These are phyloP conservation scores for Colletotrichum viniferum DNA, from an alignment of 2,329 filamentous ascomycete species.

Conservation along the genomic window DNA sequence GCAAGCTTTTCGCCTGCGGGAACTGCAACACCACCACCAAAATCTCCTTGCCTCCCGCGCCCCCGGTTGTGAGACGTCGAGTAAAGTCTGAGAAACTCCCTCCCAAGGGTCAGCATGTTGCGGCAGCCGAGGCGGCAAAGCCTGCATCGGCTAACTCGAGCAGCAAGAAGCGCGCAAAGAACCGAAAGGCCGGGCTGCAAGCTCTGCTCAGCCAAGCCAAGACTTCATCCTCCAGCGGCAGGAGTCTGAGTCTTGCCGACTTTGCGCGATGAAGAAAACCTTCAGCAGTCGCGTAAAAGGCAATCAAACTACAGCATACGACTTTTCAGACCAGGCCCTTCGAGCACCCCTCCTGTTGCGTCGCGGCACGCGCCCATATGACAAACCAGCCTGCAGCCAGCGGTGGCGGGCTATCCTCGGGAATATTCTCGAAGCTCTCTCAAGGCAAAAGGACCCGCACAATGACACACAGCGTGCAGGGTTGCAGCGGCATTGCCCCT, in stretches of 20 bases:
- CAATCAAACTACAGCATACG: background rate
- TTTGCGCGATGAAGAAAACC: slow-evolving; percentile 50
- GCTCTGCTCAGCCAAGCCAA: slow-evolving; percentile 63
- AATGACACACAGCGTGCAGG: slow-evolving; percentile 21
- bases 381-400: background rate
- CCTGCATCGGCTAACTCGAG: slow-evolving; percentile 52
- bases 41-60: slow-evolving; percentile 10
- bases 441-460: slow-evolving; percentile 6
- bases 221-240: slow-evolving; percentile 35
- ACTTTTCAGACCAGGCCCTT: background rate
- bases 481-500: slow-evolving; percentile 25
- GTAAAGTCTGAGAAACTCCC: slow-evolving; percentile 28
- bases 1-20: slow-evolving; percentile 17
- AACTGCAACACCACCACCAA: slow-evolving; percentile 12
- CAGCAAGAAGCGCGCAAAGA: slow-evolving; percentile 70
- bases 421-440: slow-evolving; percentile 24
- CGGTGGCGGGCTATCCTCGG: slow-evolving; percentile 9
- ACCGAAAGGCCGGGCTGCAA: slow-evolving; percentile 68
- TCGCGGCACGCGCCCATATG: background rate
- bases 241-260: slow-evolving; percentile 57
- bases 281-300: fast-evolving
- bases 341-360: background rate
- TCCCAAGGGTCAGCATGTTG: background rate
- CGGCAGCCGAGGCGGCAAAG: slow-evolving; percentile 20
- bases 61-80: slow-evolving; percentile 17